Conservation (phyloP, 129 eudicot species). For the Helianthus annuus region HanXRQr2.0-SUNRISE NC_035435.2:154547016-154547515, state of each 20-base stretch:
- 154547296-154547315: constrained; percentile 58
- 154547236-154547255: constrained; percentile 1
- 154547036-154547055: too few species aligned
- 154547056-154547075: too few species aligned
- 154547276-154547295: constrained; percentile 44
- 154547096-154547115: neutral
- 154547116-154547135: neutral
- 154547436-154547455: constrained; percentile 43
- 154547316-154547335: constrained; percentile 46
- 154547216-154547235: neutral
- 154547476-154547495: constrained; percentile 63
- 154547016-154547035: too few species aligned
- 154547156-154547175: neutral
- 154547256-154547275: constrained; percentile 28
- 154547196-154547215: neutral
- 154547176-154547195: neutral
- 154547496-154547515: constrained; percentile 69
- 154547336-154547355: constrained; percentile 26
- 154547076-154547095: neutral
- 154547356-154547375: constrained; percentile 21
- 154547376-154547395: constrained; percentile 33
- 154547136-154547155: neutral
- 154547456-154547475: constrained; percentile 48
- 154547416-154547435: constrained; percentile 45
- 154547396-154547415: constrained; percentile 37